Conservation (phyloP, 345 rosid genomes). For the Arabidopsis arenosa region DNA sequence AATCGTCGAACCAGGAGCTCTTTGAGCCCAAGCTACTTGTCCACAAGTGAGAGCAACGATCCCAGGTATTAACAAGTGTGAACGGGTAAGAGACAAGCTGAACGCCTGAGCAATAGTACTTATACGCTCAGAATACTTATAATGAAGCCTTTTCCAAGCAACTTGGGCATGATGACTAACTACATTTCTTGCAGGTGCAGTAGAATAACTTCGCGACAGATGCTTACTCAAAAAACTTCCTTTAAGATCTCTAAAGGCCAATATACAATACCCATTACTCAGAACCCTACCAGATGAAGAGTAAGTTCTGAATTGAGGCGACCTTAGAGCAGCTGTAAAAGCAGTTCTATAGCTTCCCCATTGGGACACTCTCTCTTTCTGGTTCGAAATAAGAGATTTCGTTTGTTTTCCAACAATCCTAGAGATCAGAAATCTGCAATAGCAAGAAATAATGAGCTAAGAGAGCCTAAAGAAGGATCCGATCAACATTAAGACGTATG, state of each 20-base stretch:
- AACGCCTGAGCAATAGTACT: slow-evolving; percentile 82
- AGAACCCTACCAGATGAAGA: slow-evolving; percentile 33
- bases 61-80: slow-evolving; percentile 66
- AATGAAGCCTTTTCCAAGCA: slow-evolving; percentile 70
- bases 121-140: slow-evolving; percentile 49
- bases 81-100: slow-evolving; percentile 78
- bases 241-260: slow-evolving; percentile 13
- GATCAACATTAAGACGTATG: background rate
- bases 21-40: slow-evolving; percentile 55
- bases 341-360: slow-evolving; percentile 40
- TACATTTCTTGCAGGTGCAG: slow-evolving; percentile 48
- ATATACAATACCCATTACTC: slow-evolving; percentile 29
- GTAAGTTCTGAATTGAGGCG: slow-evolving; percentile 26
- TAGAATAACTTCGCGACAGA: slow-evolving; percentile 18
- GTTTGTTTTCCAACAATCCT: slow-evolving; percentile 35
- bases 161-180: slow-evolving; percentile 59
- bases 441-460: background rate
- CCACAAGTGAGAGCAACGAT: slow-evolving; percentile 64
- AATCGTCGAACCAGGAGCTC: slow-evolving; percentile 51
- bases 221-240: slow-evolving; percentile 21
- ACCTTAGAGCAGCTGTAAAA: slow-evolving; percentile 36
- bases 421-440: slow-evolving; percentile 31
- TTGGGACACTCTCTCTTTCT: slow-evolving; percentile 30
- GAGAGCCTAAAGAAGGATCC: slow-evolving; percentile 20
- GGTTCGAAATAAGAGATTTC: slow-evolving; percentile 23